Percentiles rank a stretch among this genome's conserved stretches.
Conservation (phyloP, 1,284 basidiomycete genomes). For the Marasmius sp. region DNA sequence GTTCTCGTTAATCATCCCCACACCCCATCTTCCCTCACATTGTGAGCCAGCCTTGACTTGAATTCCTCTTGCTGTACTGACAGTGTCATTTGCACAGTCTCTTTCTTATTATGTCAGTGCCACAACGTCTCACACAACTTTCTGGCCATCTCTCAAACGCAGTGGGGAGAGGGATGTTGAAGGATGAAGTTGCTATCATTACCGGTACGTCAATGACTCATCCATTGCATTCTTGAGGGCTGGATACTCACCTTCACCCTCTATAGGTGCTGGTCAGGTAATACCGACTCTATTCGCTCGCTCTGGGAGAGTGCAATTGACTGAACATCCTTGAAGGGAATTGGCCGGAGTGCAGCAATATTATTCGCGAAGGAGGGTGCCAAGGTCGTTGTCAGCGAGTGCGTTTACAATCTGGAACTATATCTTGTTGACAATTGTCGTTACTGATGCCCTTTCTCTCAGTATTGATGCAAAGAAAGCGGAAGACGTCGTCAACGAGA, state of each 20-base stretch:
- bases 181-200: slow-evolving; percentile 82
- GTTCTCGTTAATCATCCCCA: no score
- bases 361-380: slow-evolving; percentile 86
- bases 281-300: not conserved
- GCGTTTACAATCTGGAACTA: not conserved
- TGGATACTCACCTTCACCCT: not conserved
- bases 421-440: slow-evolving; percentile 4
- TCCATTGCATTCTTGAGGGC: slow-evolving; percentile 12
- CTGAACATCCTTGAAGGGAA: slow-evolving; percentile 48
- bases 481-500: slow-evolving; percentile 69
- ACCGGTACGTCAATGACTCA: slow-evolving; percentile 53
- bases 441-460: not conserved
- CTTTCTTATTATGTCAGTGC: slow-evolving; percentile 42
- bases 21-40: no score
- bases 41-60: no score
- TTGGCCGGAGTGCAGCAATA: slow-evolving; percentile 72
- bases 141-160: slow-evolving; percentile 66
- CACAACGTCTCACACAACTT: slow-evolving; percentile 65
- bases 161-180: slow-evolving; percentile 63
- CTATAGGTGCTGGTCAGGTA: slow-evolving; percentile 73
- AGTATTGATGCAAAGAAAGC: slow-evolving; percentile 73
- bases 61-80: no score
- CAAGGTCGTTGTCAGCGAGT: slow-evolving; percentile 85
- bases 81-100: no score
- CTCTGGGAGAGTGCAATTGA: not conserved